Percentiles rank a stretch among this genome's conserved stretches.
Conservation (phyloP, 129 eudicot genomes). For the carrot (Daucus carota) region DH1_v3.0 NC_030386.2:35995001-35995500, state of each 20-base stretch:
- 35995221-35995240: neutral
- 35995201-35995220: neutral
- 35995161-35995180: slow-evolving; percentile 85
- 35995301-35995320: slow-evolving; percentile 88
- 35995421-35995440: neutral
- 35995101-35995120: slow-evolving; percentile 57
- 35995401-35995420: neutral
- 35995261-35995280: neutral
- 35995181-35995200: neutral
- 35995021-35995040: neutral
- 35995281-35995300: slow-evolving; percentile 87
- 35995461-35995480: slow-evolving; percentile 7
- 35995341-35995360: slow-evolving; percentile 79
- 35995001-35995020: neutral
- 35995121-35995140: slow-evolving; percentile 66
- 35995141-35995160: slow-evolving; percentile 76
- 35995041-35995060: neutral
- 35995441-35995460: slow-evolving; percentile 6
- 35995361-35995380: slow-evolving; percentile 99
- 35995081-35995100: slow-evolving; percentile 58
- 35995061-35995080: slow-evolving; percentile 35
- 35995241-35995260: neutral
- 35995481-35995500: slow-evolving; percentile 94
- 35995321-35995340: slow-evolving; percentile 99
- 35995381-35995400: neutral